Conservation (phyloP, 1,284 basidiomycete species). For the Afroboletus lepidellus region DNA sequence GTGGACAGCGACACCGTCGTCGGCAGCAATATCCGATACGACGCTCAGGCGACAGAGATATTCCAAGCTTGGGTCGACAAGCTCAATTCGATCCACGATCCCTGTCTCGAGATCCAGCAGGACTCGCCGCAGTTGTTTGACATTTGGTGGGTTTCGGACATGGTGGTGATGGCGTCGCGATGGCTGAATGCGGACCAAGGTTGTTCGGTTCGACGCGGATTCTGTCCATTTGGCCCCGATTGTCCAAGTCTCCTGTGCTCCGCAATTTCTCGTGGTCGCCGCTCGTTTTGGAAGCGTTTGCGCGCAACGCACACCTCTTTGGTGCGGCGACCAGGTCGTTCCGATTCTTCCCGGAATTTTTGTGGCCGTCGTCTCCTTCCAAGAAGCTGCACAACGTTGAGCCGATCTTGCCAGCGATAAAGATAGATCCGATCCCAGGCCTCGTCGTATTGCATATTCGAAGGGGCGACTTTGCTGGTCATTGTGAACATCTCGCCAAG, state of each 20-base stretch:
- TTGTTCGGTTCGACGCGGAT: constrained; percentile 43
- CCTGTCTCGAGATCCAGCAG: constrained; percentile 42
- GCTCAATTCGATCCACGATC: constrained; percentile 38
- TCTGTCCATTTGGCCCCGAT: constrained; percentile 42
- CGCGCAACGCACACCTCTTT: constrained; percentile 38
- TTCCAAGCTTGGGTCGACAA: constrained; percentile 41
- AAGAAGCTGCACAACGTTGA: constrained; percentile 27
- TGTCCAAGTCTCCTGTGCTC: constrained; percentile 46
- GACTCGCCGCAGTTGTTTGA: constrained; percentile 41
- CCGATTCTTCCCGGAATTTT: constrained; percentile 25
- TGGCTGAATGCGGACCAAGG: constrained; percentile 28
- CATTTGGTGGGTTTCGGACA: constrained; percentile 39
- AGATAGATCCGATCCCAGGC: constrained; percentile 28
- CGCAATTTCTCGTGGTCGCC: constrained; percentile 48
- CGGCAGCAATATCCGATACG: constrained; percentile 19
- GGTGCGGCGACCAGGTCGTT: constrained; percentile 17
- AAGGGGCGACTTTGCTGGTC: constrained; percentile 37
- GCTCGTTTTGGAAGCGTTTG: constrained; percentile 39
- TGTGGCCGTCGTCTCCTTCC: constrained; percentile 13
- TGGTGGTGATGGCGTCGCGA: neutral
- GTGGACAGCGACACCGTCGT: no score
- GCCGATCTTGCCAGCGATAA: constrained; percentile 21
- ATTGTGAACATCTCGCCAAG: constrained; percentile 32
- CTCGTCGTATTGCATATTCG: constrained; percentile 39
- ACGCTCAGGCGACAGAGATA: constrained; percentile 30